phyloP scores from a whole-genome alignment of 169 alveolate genomes.

The Cryptosporidium felis region DNA sequence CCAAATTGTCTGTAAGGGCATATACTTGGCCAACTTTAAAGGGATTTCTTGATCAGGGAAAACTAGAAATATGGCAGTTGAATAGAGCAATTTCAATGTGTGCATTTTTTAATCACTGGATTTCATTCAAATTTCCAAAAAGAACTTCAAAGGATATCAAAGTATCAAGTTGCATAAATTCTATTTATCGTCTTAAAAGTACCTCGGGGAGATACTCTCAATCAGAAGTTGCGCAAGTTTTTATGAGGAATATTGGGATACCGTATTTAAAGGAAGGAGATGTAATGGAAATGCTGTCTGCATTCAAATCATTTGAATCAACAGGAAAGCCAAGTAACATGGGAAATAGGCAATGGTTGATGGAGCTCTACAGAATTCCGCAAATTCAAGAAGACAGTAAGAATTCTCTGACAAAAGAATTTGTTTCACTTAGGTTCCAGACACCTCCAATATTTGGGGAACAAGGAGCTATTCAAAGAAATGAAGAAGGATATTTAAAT shows the following conservation, averaged over 20 bases:
- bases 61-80: constrained; percentile 52
- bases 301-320: constrained; percentile 34
- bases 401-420: constrained; percentile 3
- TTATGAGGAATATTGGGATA: constrained; percentile 5
- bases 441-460: constrained; percentile 29
- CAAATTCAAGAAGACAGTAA: constrained; percentile 39
- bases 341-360: constrained; percentile 54
- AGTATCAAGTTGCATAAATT: constrained; percentile 7
- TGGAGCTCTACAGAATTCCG: constrained; percentile 55
- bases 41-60: neutral
- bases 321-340: constrained; percentile 30
- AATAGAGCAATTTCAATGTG: constrained; percentile 64
- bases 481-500: neutral
- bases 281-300: constrained; percentile 47
- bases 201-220: neutral
- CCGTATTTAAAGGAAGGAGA: constrained; percentile 15
- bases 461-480: neutral
- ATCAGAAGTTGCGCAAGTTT: constrained; percentile 31
- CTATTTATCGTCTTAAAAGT: constrained; percentile 8
- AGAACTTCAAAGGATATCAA: neutral
- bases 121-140: constrained; percentile 9
- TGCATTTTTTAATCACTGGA: constrained; percentile 64
- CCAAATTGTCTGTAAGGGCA: constrained; percentile 2
- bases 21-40: constrained; percentile 28
- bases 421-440: constrained; percentile 26